These are phyloP conservation scores for Lablab purpureus DNA, from an alignment of 306 rosid species.

Conservation along the genomic window DNA sequence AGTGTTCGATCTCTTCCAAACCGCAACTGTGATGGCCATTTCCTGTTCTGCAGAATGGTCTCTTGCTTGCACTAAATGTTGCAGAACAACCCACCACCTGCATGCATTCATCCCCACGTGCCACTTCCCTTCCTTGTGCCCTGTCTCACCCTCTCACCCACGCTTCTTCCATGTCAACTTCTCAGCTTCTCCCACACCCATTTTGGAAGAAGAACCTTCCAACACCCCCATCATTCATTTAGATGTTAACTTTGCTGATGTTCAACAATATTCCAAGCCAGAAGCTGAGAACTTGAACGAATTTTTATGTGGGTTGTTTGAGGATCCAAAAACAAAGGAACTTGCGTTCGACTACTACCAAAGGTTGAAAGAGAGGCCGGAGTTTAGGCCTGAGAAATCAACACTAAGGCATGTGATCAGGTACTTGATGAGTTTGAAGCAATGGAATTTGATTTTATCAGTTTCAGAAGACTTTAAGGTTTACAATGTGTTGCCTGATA, in stretches of 20 bases:
- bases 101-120: constrained; percentile 44
- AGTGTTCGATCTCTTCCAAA: constrained; percentile 18
- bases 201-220: constrained; percentile 58
- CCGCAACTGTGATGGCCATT: constrained; percentile 60
- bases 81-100: constrained; percentile 31
- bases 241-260: constrained; percentile 40
- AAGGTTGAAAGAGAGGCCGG: constrained; percentile 59
- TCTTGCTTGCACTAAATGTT: constrained; percentile 44
- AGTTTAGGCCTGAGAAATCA: constrained; percentile 61
- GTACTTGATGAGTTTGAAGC: constrained; percentile 66
- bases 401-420: constrained; percentile 60
- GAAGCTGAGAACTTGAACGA: constrained; percentile 54
- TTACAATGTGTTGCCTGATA: constrained; percentile 65
- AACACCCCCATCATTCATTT: constrained; percentile 44
- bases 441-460: constrained; percentile 57
- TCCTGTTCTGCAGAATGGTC: constrained; percentile 66
- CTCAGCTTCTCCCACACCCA: constrained; percentile 60
- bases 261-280: constrained; percentile 36
- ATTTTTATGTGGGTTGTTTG: constrained; percentile 59
- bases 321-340: constrained; percentile 54
- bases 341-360: constrained; percentile 64
- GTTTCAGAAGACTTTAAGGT: constrained; percentile 60
- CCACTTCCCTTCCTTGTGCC: constrained; percentile 46
- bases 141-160: constrained; percentile 42
- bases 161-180: constrained; percentile 48